These are phyloP conservation scores for Amylocarpus encephaloides DNA, from an alignment of 2,329 filamentous ascomycete genomes.

Conservation along the genomic window DNA sequence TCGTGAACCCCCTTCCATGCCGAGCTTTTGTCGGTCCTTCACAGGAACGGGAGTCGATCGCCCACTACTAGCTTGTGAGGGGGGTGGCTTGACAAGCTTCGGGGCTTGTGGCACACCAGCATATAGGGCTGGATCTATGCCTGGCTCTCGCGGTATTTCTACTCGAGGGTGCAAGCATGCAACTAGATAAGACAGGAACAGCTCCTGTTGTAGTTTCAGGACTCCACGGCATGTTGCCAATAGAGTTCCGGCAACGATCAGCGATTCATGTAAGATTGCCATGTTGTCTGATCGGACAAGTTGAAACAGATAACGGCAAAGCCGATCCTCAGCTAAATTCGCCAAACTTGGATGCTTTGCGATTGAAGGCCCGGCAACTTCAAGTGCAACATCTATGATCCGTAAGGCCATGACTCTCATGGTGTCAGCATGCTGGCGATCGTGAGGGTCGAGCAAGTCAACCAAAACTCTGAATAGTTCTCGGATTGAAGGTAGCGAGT, in stretches of 20 bases:
- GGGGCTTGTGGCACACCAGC: conserved; percentile 88
- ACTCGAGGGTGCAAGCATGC: conserved; percentile 91
- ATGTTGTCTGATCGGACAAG: conserved; percentile 94
- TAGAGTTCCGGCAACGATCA: conserved; percentile 86
- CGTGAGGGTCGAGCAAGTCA: conserved; percentile 87
- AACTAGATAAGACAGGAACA: conserved; percentile 90
- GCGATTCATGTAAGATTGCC: conserved; percentile 84
- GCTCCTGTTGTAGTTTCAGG: conserved; percentile 90
- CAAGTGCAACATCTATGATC: conserved; percentile 94
- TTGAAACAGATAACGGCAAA: conserved; percentile 94
- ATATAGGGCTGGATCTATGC: conserved; percentile 87
- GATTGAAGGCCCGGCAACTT: conserved; percentile 93
- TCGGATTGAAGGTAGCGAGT: conserved; percentile 87
- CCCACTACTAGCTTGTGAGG: conserved; percentile 70
- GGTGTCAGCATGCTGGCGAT: conserved; percentile 84
- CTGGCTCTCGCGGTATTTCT: conserved; percentile 83
- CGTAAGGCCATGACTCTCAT: conserved; percentile 96
- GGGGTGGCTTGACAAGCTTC: conserved; percentile 72
- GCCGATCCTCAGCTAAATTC: conserved; percentile 79
- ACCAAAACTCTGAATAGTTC: conserved; percentile 93
- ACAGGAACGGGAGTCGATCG: conserved; percentile 85
- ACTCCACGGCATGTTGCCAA: conserved; percentile 85
- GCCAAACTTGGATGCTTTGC: conserved; percentile 86
- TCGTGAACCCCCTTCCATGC: conserved; percentile 82
- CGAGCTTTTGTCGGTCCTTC: conserved; percentile 86